These are phyloP conservation scores for Apiospora phragmitis DNA, from an alignment of 2,329 filamentous ascomycete genomes.

Conservation along the genomic window DNA sequence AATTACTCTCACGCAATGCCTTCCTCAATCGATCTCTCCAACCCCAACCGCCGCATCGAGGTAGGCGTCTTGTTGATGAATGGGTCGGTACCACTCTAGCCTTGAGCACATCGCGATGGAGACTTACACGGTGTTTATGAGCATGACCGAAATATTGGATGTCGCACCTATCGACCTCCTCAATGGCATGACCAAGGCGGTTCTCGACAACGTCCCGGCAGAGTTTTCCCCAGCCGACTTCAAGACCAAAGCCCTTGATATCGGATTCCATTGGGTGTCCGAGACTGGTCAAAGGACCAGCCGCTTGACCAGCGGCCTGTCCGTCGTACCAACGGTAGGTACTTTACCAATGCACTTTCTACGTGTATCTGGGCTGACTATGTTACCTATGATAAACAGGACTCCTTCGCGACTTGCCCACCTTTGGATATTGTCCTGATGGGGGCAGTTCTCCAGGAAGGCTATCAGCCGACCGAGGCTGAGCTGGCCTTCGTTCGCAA, in stretches of 20 bases:
- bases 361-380: not conserved
- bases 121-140: slow-evolving; percentile 17
- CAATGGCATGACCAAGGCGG: slow-evolving; percentile 18
- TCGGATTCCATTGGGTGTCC: slow-evolving; percentile 37
- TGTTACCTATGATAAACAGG: slow-evolving; percentile 23
- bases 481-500: slow-evolving; percentile 40
- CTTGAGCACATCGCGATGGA: not conserved
- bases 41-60: slow-evolving; percentile 26
- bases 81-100: slow-evolving; percentile 20
- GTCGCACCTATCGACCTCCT: slow-evolving; percentile 35
- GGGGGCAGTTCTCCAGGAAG: slow-evolving; percentile 32
- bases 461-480: slow-evolving; percentile 30
- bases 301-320: slow-evolving; percentile 28
- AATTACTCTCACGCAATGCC: slow-evolving; percentile 7
- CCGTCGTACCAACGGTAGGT: slow-evolving; percentile 31
- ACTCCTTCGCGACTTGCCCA: slow-evolving; percentile 40
- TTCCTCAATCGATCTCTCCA: slow-evolving; percentile 22
- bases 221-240: slow-evolving; percentile 16
- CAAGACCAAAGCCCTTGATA: slow-evolving; percentile 25
- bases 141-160: slow-evolving; percentile 35
- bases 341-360: not conserved
- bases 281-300: slow-evolving; percentile 22
- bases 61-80: slow-evolving; percentile 32
- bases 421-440: slow-evolving; percentile 42
- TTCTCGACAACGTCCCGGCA: slow-evolving; percentile 21